A percentile compares a stretch with the other conserved stretches of the same genome.
Conservation (phyloP, 2,329 filamentous ascomycete species). For the Apiospora pterosperma region DNA sequence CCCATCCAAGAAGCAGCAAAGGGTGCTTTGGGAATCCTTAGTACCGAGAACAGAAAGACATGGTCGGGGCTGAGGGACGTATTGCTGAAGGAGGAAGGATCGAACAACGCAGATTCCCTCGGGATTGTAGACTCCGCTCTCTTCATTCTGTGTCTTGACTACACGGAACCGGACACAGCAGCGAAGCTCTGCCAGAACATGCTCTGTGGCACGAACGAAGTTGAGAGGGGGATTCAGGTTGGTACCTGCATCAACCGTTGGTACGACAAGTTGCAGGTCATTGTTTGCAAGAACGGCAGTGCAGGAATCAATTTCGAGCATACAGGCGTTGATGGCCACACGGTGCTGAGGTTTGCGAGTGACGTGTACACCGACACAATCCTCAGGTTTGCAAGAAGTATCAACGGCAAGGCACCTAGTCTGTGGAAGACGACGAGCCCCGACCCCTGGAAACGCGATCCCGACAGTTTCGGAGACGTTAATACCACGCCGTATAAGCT, state of each 20-base stretch:
- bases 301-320: conserved; percentile 99
- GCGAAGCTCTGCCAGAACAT: conserved; percentile 95
- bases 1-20: conserved; percentile 96
- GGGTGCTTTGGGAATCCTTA: conserved; percentile 86
- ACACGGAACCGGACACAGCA: conserved; percentile 77
- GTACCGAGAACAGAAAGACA: conserved; percentile 92
- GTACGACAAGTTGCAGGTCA: conserved; percentile 99
- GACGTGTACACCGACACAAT: conserved; percentile 98
- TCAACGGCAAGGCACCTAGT: conserved; percentile 89
- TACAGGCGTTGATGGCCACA: conserved; percentile 96
- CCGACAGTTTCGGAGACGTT: conserved; percentile 87
- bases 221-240: conserved; percentile 90
- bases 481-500: conserved; percentile 92
- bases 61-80: conserved; percentile 92
- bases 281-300: conserved; percentile 97
- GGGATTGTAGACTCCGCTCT: conserved; percentile 92
- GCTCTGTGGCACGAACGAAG: conserved; percentile 91
- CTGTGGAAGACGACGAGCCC: conserved; percentile 90
- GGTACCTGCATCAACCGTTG: conserved; percentile 97
- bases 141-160: conserved; percentile 89
- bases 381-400: conserved; percentile 87
- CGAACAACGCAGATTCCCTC: conserved; percentile 95
- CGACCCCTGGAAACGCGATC: conserved; percentile 88
- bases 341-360: conserved; percentile 91
- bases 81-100: conserved; percentile 77